Conservation (phyloP, 441 rosid species). For the Pelargonium fulgidum region DNA sequence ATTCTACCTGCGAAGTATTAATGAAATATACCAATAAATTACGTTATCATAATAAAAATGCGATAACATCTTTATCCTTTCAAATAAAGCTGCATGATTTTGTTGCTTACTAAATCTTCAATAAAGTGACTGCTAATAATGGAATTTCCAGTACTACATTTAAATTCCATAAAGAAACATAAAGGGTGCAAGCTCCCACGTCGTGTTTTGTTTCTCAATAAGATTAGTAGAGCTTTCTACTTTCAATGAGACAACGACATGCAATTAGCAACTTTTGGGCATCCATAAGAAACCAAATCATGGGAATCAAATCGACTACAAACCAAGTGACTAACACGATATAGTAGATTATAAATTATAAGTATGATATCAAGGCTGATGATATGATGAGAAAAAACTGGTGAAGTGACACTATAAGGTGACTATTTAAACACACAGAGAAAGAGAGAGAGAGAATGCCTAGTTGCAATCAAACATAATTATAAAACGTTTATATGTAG, state of each 20-base stretch:
- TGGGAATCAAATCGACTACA: background rate
- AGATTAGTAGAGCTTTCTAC: background rate
- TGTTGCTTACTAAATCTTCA: background rate
- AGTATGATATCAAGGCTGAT: background rate
- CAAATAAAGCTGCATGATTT: background rate
- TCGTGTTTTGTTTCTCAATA: conserved; percentile 1
- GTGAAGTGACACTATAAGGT: background rate
- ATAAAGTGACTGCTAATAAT: background rate
- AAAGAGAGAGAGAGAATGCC: background rate
- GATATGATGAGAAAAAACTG: background rate
- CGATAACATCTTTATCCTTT: background rate
- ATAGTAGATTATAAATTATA: background rate
- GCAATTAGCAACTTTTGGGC: background rate
- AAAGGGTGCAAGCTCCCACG: background rate
- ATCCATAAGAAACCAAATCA: conserved; percentile 7
- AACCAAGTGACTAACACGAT: background rate
- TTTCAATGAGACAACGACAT: background rate
- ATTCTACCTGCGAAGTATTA: conserved; percentile 57
- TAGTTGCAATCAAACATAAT: background rate
- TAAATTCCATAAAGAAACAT: background rate
- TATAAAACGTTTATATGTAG: background rate
- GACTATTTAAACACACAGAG: background rate
- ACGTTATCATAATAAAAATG: conserved; percentile 4
- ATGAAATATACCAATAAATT: conserved; percentile 14
- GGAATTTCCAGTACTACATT: background rate